Base-by-base conservation (phyloP, 2,329 filamentous ascomycete genomes). In the Orbilia oligospora region DNA sequence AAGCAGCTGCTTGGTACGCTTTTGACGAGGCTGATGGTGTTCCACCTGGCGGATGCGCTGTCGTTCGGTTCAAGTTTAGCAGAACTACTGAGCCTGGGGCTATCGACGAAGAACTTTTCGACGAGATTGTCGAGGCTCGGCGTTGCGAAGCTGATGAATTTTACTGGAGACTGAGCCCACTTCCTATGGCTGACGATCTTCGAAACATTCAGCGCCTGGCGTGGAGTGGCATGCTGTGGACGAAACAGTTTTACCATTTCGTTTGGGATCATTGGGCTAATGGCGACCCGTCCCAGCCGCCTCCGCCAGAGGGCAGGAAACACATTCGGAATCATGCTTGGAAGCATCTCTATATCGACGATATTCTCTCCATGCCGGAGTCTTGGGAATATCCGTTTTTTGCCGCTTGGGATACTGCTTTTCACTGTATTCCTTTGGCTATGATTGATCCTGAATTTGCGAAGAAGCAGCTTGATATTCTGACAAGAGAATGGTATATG, bases 391-490 rank as follows among this genome's bases (percentile, higher is more conserved):
- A 98, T 82, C 95, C 95, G 0, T 98, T 97, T 87, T 80, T 79
- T 16, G 76, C 76, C 24, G 95, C 95, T 3, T 98, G 95, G 95
- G 95, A 98, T 84, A 95, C 92, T 69, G 95, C 94, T 4, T 98
- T 98, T 85, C 96, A 98, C 85, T 97, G 94, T 83, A 97, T 98
- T 81, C 93, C 94, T 0, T 86, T 98, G 79, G 93, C 96, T 46
- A 97, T 98, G 94, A 94, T 98, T 80, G 95, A 98, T 82, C 96
- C 95, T 0, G 95, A 97, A 49, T 97, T 97, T 82, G 94, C 95
- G 70, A 98, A 98, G 89, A 97, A 97, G 87, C 95, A 98, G 85
- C 90, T 98, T 63, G 96, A 98, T 83, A 86, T 98, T 49, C 95
- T 98, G 84, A 98, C 95, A 1, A 89, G 95, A 82, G 96, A 98